Conservation (phyloP, 2,329 filamentous ascomycete genomes). For the Bipolaris cookei region DNA sequence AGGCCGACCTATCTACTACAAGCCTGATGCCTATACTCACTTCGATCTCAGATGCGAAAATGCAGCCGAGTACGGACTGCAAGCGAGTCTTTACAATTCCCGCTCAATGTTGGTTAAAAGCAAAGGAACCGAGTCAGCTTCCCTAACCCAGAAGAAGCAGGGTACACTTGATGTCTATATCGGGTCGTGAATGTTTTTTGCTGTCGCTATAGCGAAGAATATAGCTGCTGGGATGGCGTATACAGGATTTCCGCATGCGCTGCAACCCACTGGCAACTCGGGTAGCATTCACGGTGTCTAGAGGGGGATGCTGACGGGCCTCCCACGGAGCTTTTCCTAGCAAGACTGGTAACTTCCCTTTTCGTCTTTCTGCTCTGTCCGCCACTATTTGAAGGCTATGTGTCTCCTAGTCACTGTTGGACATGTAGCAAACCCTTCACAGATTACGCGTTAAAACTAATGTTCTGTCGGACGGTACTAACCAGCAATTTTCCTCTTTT, state of each 20-base stretch:
- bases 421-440: background rate
- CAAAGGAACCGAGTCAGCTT: conserved; percentile 11
- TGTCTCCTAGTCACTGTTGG: background rate
- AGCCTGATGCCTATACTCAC: conserved; percentile 66
- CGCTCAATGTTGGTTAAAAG: conserved; percentile 41
- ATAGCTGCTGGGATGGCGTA: background rate
- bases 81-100: conserved; percentile 54
- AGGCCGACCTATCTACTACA: conserved; percentile 73
- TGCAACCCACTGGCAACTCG: background rate
- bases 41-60: conserved; percentile 52
- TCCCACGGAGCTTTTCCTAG: background rate
- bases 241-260: background rate
- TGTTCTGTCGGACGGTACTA: background rate
- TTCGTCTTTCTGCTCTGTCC: background rate
- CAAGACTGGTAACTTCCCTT: background rate
- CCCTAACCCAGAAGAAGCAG: conserved; percentile 23
- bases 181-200: background rate
- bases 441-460: background rate
- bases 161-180: conserved; percentile 2
- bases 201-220: background rate
- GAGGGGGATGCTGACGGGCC: background rate
- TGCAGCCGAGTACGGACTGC: conserved; percentile 47
- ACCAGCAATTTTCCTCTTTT: conserved; percentile 4
- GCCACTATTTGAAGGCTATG: background rate
- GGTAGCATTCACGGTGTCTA: background rate